Evolutionary conservation across 2,329 filamentous ascomycete species (phyloP).

Genomic region (Calonectria leucothoes): DNA sequence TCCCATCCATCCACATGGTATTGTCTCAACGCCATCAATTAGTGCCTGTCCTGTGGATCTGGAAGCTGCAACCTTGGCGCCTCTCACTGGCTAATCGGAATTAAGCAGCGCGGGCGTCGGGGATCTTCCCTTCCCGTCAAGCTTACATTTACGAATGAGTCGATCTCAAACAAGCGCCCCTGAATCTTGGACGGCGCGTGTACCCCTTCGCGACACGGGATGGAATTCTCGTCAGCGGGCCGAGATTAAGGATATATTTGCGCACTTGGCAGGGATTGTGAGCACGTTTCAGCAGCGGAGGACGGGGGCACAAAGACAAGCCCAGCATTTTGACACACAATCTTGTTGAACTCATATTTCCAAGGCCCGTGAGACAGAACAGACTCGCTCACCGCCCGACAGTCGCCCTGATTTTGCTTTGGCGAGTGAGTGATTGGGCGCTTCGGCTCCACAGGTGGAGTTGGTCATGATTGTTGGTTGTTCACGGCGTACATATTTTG

Average conservation of each 20-base stretch:
- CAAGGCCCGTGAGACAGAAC: background rate
- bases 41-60: background rate
- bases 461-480: background rate
- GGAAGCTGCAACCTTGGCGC: background rate
- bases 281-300: background rate
- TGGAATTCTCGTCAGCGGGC: background rate
- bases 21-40: background rate
- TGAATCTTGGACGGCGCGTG: background rate
- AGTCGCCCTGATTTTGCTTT: background rate
- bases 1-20: background rate
- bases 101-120: background rate
- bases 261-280: background rate
- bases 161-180: background rate
- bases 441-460: background rate
- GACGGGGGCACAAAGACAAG: background rate
- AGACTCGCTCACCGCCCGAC: background rate
- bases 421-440: background rate
- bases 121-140: background rate
- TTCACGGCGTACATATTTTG: background rate
- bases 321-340: background rate
- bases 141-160: constrained; percentile 4
- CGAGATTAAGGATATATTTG: background rate
- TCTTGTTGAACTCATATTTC: background rate
- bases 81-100: background rate
- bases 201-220: background rate